Percentiles rank a stretch among this genome's conserved stretches.
phyloP scores from a whole-genome alignment of 208 protist genomes.

The Leishmania braziliensis region DNA sequence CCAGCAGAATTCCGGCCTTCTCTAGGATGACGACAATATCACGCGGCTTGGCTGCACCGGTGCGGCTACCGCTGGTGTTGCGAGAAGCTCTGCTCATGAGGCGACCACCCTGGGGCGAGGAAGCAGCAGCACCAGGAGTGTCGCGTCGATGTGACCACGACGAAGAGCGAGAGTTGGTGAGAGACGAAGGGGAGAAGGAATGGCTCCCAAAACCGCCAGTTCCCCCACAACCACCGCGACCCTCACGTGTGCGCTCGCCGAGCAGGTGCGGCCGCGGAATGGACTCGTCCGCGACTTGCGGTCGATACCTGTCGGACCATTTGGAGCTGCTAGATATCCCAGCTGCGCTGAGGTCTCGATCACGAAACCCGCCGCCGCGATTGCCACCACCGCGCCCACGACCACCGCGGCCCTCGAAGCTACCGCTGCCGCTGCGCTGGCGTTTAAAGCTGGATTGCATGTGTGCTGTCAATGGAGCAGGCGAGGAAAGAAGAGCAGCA shows the following conservation, averaged over 20 bases:
- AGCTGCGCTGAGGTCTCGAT: constrained; percentile 31
- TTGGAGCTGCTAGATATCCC: constrained; percentile 40
- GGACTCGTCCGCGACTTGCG: constrained; percentile 56
- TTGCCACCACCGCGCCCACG: constrained; percentile 17
- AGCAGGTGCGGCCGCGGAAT: constrained; percentile 32
- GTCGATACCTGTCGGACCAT: constrained; percentile 43
- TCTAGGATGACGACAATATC: constrained; percentile 89
- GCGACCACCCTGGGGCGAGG: not conserved
- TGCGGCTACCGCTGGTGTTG: constrained; percentile 12
- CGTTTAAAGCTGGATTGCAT: constrained; percentile 44
- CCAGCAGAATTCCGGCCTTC: constrained; percentile 80
- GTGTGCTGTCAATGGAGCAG: not conserved
- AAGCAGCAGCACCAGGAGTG: constrained; percentile 4
- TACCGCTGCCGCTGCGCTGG: constrained; percentile 23
- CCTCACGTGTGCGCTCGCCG: constrained; percentile 22
- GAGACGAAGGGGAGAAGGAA: constrained; percentile 6
- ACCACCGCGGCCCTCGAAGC: constrained; percentile 10
- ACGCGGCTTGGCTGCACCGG: constrained; percentile 28
- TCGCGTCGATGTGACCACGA: not conserved
- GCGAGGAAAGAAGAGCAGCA: not conserved
- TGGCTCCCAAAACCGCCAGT: not conserved
- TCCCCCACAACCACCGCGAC: constrained; percentile 1
- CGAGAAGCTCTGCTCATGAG: constrained; percentile 4
- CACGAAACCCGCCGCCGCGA: constrained; percentile 20
- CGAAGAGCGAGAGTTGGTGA: constrained; percentile 1